Percentiles rank a stretch among this genome's conserved stretches.
These are phyloP conservation scores for Tolypocladium ophioglossoides DNA, from an alignment of 2,329 filamentous ascomycete species.

Conservation along the genomic window DNA sequence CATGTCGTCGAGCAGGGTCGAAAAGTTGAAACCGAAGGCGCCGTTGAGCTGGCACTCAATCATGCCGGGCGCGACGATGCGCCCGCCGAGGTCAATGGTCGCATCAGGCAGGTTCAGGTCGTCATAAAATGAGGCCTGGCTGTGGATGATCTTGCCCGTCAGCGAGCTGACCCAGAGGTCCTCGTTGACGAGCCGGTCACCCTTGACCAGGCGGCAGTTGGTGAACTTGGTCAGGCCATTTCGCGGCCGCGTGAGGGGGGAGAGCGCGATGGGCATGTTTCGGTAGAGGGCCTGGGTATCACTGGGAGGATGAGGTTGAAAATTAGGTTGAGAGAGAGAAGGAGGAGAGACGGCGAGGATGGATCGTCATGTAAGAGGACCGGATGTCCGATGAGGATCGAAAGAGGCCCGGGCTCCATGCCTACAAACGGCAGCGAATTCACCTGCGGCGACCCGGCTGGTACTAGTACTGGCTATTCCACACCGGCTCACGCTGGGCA, in stretches of 20 bases:
- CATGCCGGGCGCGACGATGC: conserved; percentile 75
- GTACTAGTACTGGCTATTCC: not conserved
- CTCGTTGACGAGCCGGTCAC: conserved; percentile 55
- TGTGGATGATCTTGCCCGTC: conserved; percentile 72
- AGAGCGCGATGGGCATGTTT: conserved; percentile 38
- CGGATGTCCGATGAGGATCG: not conserved
- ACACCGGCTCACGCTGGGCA: not conserved
- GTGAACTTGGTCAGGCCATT: conserved; percentile 74
- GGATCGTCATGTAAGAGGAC: not conserved
- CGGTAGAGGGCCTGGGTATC: not conserved
- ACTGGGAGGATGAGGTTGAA: not conserved
- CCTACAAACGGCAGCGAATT: not conserved
- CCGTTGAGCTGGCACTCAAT: conserved; percentile 92
- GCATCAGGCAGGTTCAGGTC: conserved; percentile 59
- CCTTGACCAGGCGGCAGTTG: conserved; percentile 70
- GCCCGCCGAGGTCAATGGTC: conserved; percentile 69
- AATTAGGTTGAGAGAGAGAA: not conserved
- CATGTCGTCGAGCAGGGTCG: conserved; percentile 59
- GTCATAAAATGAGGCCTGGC: conserved; percentile 57
- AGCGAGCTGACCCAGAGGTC: conserved; percentile 84
- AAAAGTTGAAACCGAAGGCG: conserved; percentile 89
- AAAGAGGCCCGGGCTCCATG: not conserved
- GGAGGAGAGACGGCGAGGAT: not conserved
- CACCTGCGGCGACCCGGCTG: not conserved
- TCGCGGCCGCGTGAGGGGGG: conserved; percentile 21